Conservation (phyloP, 371 early-diverging fungal genomes). For the Apophysomyces ossiformis region DNA sequence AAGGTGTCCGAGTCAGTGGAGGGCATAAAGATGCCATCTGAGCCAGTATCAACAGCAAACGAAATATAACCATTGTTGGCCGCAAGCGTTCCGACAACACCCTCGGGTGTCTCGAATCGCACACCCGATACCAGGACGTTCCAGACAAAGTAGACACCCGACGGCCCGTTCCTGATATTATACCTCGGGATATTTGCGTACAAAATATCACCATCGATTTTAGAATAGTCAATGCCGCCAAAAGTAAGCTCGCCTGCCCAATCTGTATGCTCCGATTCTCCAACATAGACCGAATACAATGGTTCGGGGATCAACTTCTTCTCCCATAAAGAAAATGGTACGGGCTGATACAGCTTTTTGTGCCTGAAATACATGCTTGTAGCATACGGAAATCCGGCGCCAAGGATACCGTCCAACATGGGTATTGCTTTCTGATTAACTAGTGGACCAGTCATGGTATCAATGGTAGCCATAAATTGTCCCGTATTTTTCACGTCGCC, state of each 20-base stretch:
- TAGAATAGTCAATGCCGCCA: slow-evolving; percentile 49
- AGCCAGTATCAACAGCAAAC: background rate
- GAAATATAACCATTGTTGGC: background rate
- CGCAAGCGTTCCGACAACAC: background rate
- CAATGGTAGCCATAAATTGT: slow-evolving; percentile 15
- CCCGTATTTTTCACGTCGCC: background rate
- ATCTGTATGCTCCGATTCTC: background rate
- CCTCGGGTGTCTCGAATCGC: background rate
- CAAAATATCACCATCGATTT: background rate
- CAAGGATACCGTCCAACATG: slow-evolving; percentile 18
- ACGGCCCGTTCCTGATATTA: background rate
- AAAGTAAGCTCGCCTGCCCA: slow-evolving; percentile 57
- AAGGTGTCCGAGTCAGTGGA: background rate
- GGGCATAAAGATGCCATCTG: background rate
- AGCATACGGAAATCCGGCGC: slow-evolving; percentile 13
- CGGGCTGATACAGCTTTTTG: slow-evolving; percentile 7
- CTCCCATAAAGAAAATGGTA: slow-evolving; percentile 18
- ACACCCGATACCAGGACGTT: background rate
- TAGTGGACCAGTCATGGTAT: slow-evolving; percentile 8
- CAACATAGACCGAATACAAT: slow-evolving; percentile 16
- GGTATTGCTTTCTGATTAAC: background rate
- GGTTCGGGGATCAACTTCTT: slow-evolving; percentile 10
- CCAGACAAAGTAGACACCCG: background rate
- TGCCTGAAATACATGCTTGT: slow-evolving; percentile 7
- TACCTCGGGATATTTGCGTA: background rate